Evolutionary conservation across 139 green algal genomes (phyloP), one percentile per base, ranked within the genome.

Genomic region (Chlamydomonas sp.): DNA sequence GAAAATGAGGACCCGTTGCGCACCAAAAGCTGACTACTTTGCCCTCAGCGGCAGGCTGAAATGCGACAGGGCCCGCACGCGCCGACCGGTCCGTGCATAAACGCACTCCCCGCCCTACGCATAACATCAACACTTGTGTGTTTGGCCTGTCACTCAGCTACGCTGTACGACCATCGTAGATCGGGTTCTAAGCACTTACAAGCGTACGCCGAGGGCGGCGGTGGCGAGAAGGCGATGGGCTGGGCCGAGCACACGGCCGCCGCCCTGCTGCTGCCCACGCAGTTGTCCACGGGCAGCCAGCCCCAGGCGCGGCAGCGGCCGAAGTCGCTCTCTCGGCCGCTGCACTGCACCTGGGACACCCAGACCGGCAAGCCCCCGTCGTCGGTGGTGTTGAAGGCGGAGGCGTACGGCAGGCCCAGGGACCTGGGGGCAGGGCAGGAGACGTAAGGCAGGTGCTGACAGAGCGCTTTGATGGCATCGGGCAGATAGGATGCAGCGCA

Each of bases 281-380:
- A 86, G 81, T 60, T 63, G 20, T 0, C 64, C 15, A 71, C 20
- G 1, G 31, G 8, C 6, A 16, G 60, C 68, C 17, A 69, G 59
- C 69, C 71, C 17, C 71, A 71, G 6, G 61, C 59, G 7, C 69
- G 69, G 59, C 81, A 86, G 4, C n/a, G 59, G 5, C 59, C 31
- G 60, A 86, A 60, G 59, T 86, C 20, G 69, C 71, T 61, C 69
- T 86, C 81, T 4, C 20, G 62, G 20, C 81, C 81, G 58, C 17
- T n/a, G 60, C 81, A 86, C 12, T 79, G 59, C 20, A 61, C 58
- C 2, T n/a, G 18, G 58, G 61, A 60, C 1, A 58, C 81, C 81
- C 81, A 86, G 1, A 86, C 68, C 2, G 69, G 16, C 17, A 68
- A 57, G 2, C 59, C 59, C 16, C 20, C 59, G 18, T 67, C 78